Evolutionary conservation across 1,284 basidiomycete species (phyloP).

Genomic region (Cutaneotrichosporon sp.): DNA sequence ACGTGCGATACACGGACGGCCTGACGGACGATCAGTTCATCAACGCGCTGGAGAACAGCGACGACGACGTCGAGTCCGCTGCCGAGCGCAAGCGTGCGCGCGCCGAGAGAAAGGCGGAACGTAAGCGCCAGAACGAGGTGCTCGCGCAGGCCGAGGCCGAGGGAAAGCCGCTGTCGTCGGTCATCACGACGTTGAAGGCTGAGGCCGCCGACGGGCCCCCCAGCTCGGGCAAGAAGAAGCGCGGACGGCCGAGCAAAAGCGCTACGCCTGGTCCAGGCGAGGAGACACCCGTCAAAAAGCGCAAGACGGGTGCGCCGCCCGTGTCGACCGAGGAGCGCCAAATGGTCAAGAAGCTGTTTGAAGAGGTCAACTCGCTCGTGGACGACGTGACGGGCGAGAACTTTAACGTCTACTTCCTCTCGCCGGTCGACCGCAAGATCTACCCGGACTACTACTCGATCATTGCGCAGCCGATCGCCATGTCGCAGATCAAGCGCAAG

Average conservation of each 20-base stretch:
- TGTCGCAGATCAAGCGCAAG: constrained; percentile 81
- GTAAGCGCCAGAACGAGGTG: constrained; percentile 38
- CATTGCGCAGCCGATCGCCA: constrained; percentile 70
- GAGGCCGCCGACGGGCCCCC: constrained; percentile 16
- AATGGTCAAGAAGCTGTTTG: constrained; percentile 56
- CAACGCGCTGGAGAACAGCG: constrained; percentile 77
- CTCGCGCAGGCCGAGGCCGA: constrained; percentile 39
- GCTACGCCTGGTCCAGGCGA: constrained; percentile 39
- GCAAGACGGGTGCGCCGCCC: constrained; percentile 24
- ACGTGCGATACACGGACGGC: constrained; percentile 91
- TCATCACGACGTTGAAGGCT: constrained; percentile 24
- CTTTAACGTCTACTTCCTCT: constrained; percentile 76
- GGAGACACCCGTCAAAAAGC: constrained; percentile 43
- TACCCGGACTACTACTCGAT: constrained; percentile 87
- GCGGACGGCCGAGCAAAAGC: constrained; percentile 38
- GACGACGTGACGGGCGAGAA: constrained; percentile 59
- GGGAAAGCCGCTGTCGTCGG: constrained; percentile 36
- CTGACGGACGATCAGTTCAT: constrained; percentile 92
- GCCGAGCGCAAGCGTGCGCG: constrained; percentile 36
- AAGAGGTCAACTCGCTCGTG: constrained; percentile 43
- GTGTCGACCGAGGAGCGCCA: constrained; percentile 17
- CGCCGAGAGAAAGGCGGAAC: constrained; percentile 32
- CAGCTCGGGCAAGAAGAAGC: constrained; percentile 32
- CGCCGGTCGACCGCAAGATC: constrained; percentile 70
- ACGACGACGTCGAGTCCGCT: constrained; percentile 64